Base-by-base conservation (phyloP, 2,329 filamentous ascomycete genomes). In the Cryphonectria parasitica region DNA sequence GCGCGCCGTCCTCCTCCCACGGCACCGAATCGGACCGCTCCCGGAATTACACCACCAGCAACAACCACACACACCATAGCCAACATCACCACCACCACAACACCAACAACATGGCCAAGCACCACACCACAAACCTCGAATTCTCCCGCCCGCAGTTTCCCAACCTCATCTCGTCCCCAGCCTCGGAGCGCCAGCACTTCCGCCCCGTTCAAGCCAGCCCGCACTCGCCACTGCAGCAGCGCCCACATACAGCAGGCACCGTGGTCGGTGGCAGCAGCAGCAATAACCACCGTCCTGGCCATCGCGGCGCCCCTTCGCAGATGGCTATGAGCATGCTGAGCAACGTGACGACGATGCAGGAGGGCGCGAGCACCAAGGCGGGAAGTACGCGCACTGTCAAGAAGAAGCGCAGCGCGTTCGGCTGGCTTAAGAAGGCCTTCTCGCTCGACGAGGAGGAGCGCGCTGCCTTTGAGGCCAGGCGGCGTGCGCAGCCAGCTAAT, bases 361-460 rank as follows among this genome's bases (percentile, higher is more conserved):
- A 52, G 10, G 77, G 58, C 76, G 28, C 43, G 43, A 22, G 43
- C 43, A 34, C 11, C 41, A 52, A 19, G 31, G 77, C 78, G 1
- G 78, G 76, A 25, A 77, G 79, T 34, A 82, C 82, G 69, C 80
- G 84, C 13, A 75, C 76, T 52, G 76, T 90, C 6, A 90, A 90
- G 78, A 91, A 90, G 82, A 91, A 91, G 82, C 85, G 88, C 73
- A 90, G 89, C 75, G 88, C 88, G 1, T 90, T 91, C 75, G 89
- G 89, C 2, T 91, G 89, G 89, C 78, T 91, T 69, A 91, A 90
- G 79, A 91, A 91, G 80, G 89, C 89, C 0, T 91, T 91, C 67
- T 87, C 86, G 45, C 79, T 91, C 36, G 88, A 90, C 72, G 89
- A 91, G 31, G 88, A 90, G 64, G 89, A 91, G 77, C 85, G 84